Evolutionary conservation across 2,329 filamentous ascomycete genomes (phyloP).

Genomic region (Diaporthe humulicola): DNA sequence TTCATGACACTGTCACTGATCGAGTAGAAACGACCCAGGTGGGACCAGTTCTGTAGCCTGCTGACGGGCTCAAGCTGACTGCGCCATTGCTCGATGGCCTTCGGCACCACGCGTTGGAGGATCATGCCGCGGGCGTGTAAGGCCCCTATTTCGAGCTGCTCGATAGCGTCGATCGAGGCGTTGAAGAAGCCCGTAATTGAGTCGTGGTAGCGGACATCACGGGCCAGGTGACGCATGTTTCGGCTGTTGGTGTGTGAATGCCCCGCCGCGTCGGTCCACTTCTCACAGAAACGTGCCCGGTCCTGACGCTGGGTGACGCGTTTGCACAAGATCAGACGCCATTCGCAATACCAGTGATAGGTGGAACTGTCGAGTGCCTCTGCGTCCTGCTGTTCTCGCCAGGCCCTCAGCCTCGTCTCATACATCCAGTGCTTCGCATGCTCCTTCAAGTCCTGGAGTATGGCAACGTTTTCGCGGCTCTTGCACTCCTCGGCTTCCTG

Average conservation of each 20-base stretch:
- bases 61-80: constrained; percentile 26
- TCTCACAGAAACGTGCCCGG: constrained; percentile 36
- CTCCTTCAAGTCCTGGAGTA: constrained; percentile 33
- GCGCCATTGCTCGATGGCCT: constrained; percentile 33
- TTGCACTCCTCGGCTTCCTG: constrained; percentile 35
- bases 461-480: constrained; percentile 34
- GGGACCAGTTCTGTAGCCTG: constrained; percentile 34
- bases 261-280: constrained; percentile 28
- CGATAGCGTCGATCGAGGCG: constrained; percentile 36
- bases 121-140: constrained; percentile 36
- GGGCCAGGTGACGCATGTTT: constrained; percentile 36
- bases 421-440: constrained; percentile 39
- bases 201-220: constrained; percentile 38
- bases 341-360: constrained; percentile 40
- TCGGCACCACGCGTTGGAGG: constrained; percentile 30
- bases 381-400: constrained; percentile 33
- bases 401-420: constrained; percentile 34
- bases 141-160: constrained; percentile 36
- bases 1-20: constrained; percentile 34
- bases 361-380: constrained; percentile 35
- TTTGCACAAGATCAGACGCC: constrained; percentile 35
- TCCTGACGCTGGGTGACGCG: constrained; percentile 37
- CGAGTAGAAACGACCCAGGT: constrained; percentile 28
- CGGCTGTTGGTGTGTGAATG: constrained; percentile 30
- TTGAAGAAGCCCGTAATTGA: constrained; percentile 40